Evolutionary conservation across 2,329 filamentous ascomycete species (phyloP).

Genomic region (Hypoxylon sp.): DNA sequence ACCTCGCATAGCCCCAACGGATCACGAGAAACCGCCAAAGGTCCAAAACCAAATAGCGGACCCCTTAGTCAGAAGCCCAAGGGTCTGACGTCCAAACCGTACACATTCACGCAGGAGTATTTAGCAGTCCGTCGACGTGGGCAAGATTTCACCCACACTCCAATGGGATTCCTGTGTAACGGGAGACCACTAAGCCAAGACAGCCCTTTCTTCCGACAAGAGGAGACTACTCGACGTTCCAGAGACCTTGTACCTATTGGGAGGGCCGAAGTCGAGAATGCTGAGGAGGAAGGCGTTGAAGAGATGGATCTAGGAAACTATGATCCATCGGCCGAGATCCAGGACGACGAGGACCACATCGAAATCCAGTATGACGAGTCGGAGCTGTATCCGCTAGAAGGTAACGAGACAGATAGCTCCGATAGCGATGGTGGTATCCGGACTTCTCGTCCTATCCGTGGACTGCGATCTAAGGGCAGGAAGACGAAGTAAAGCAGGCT

Average conservation of each 20-base stretch:
- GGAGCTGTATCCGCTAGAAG: slow-evolving; percentile 35
- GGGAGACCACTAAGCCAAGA: slow-evolving; percentile 63
- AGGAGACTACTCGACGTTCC: slow-evolving; percentile 17
- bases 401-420: slow-evolving; percentile 7
- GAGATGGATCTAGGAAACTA: slow-evolving; percentile 47
- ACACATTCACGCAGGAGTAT: slow-evolving; percentile 70
- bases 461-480: neutral
- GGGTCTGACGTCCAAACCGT: slow-evolving; percentile 55
- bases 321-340: slow-evolving; percentile 42
- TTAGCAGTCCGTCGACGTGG: slow-evolving; percentile 67
- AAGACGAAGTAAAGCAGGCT: neutral
- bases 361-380: slow-evolving; percentile 48
- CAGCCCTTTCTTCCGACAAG: slow-evolving; percentile 67
- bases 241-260: slow-evolving; percentile 33
- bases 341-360: slow-evolving; percentile 39
- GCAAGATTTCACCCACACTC: slow-evolving; percentile 71
- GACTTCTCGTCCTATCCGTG: neutral
- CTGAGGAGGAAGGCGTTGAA: slow-evolving; percentile 27
- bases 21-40: neutral
- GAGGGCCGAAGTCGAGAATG: slow-evolving; percentile 23
- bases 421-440: neutral
- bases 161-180: slow-evolving; percentile 71
- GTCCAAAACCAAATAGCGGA: neutral
- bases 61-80: slow-evolving; percentile 18
- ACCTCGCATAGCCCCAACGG: slow-evolving; percentile 13